These are phyloP conservation scores for Baorangia bicolor DNA, from an alignment of 768 basidiomycete species.

Conservation along the genomic window DNA sequence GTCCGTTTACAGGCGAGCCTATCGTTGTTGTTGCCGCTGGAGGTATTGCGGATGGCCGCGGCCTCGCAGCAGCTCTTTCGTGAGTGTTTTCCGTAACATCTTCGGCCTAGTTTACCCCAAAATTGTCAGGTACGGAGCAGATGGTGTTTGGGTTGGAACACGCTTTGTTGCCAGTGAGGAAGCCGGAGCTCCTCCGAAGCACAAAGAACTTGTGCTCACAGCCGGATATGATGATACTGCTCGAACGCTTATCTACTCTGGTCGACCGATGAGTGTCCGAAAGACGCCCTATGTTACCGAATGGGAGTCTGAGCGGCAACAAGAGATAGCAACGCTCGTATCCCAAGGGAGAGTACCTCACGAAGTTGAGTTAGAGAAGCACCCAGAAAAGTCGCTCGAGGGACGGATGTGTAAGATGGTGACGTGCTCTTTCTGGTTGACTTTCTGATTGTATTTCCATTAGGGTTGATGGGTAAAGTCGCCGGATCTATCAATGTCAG, in stretches of 20 bases:
- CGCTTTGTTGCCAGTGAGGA: conserved; percentile 83
- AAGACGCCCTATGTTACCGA: conserved; percentile 76
- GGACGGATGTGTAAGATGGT: conserved; percentile 56
- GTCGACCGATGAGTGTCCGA: conserved; percentile 79
- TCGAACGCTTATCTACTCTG: conserved; percentile 72
- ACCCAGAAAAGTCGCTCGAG: conserved; percentile 63
- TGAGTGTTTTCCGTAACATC: conserved; percentile 28
- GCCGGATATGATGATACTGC: conserved; percentile 76
- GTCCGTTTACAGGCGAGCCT: conserved; percentile 76
- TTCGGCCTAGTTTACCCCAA: not conserved
- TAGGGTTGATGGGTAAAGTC: conserved; percentile 79
- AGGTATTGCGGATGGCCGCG: conserved; percentile 80
- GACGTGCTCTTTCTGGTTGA: not conserved
- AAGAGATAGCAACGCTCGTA: conserved; percentile 59
- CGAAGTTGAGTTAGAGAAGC: conserved; percentile 63
- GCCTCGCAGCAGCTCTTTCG: conserved; percentile 73
- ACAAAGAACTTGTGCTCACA: conserved; percentile 64
- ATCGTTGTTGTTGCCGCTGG: conserved; percentile 82
- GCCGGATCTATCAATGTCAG: conserved; percentile 66
- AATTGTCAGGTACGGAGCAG: conserved; percentile 61
- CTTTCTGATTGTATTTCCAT: not conserved
- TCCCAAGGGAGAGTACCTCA: conserved; percentile 72
- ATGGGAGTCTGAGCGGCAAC: conserved; percentile 65
- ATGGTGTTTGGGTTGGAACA: conserved; percentile 87
- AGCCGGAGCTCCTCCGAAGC: conserved; percentile 72